phyloP scores from a whole-genome alignment of 805 yeast genomes.

The Teunomyces kruisii region DNA sequence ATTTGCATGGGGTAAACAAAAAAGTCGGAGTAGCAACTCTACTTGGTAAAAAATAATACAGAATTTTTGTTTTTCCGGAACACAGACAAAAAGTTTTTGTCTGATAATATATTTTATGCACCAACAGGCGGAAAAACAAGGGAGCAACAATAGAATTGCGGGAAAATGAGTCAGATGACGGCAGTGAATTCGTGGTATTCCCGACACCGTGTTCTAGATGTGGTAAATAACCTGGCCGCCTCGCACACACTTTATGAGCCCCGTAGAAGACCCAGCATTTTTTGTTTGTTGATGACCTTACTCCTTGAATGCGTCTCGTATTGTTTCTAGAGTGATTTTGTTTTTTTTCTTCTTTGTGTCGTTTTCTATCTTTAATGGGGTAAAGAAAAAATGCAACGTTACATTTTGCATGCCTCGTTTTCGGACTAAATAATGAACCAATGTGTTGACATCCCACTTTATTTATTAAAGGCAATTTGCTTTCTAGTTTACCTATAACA shows the following conservation, averaged over 20 bases:
- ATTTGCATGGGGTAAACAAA: neutral
- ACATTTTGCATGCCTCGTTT: neutral
- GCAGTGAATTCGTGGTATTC: too few species aligned
- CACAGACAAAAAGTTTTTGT: neutral
- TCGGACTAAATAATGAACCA: neutral
- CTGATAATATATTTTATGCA: neutral
- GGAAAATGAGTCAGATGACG: too few species aligned
- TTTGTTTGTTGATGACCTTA: neutral
- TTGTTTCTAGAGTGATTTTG: neutral
- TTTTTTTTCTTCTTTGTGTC: neutral
- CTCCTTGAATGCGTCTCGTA: too few species aligned
- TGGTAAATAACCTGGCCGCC: too few species aligned
- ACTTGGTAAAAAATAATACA: neutral
- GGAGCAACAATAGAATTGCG: too few species aligned
- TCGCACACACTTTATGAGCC: too few species aligned
- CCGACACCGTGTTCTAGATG: too few species aligned
- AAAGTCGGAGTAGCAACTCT: neutral
- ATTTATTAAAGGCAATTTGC: neutral
- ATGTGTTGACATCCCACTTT: neutral
- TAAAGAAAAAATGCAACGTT: slow-evolving; percentile 1
- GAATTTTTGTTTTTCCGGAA: neutral
- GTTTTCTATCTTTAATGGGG: neutral
- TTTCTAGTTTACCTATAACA: neutral
- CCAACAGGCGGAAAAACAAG: too few species aligned
- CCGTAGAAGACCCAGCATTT: too few species aligned